Evolutionary conservation across 495 filamentous ascomycete genomes (phyloP), one percentile per base, ranked within the genome.

Genomic region (Choiromyces venosus): DNA sequence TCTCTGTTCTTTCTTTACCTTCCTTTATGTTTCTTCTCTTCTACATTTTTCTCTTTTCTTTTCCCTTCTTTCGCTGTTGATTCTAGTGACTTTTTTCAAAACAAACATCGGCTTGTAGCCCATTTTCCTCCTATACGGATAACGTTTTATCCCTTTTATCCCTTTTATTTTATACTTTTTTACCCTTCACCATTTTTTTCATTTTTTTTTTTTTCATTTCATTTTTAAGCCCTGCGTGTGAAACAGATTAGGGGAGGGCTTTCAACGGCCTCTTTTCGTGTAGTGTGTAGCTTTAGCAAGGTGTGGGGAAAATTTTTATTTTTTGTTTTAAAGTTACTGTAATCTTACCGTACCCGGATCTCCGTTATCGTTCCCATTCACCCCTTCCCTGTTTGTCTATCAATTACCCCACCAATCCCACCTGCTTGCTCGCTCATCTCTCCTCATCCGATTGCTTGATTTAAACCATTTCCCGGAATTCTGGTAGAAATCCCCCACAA

Each of bases 401-500:
- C 8, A 39, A 1, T 18, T 42, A 10, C 7, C 44, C 44, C 21
- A 9, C 44, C 9, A 56, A 29, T 44, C 10, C 46, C n/a, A 25
- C 46, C n/a, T 14, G 21, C 46, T 56, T n/a, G n/a, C n/a, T 29
- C n/a, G n/a, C n/a, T n/a, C n/a, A n/a, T 61, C 71, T 42, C 71
- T 73, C 74, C 74, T 74, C 38, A 72, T 76, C 68, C 69, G 69
- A 70, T 76, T 67, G 3, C 19, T 19, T 44, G 44, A 25, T 52
- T 25, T n/a, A 1, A 16, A 40, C 14, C 39, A 16, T 56, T 21
- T 38, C 18, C 42, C 56, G 42, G 37, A 44, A 44, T 71, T 65
- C 65, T 52, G 39, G 70, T 65, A 56, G 42, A 71, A 56, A 66
- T 33, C 16, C 37, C 36, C 29, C 56, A 44, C 39, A 56, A 37